Evolutionary conservation across 305 asterid species (phyloP), one percentile per base, ranked within the genome.

Genomic region (Ajuga reptans): DNA sequence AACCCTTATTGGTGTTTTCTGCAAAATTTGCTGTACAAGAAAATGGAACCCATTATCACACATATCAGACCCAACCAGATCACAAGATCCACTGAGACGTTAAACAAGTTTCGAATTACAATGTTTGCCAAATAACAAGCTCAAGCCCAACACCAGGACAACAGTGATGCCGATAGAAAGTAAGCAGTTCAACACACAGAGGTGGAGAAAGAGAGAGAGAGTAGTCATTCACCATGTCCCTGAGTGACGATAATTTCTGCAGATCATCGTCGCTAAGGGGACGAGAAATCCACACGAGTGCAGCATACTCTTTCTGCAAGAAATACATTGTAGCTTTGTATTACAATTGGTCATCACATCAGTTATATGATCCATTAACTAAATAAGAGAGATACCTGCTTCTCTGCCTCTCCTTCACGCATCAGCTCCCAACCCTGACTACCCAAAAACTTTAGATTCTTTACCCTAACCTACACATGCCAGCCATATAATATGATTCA

Each of bases 361-460:
- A 72, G 65, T 70, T 54, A 17, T 57, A 14, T 3, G 9, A 21
- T 1, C 27, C 27, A 14, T 39, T 42, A 12, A 72, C 56, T 61
- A 68, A 43, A 71, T 16, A 42, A 71, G 55, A 69, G 45, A 53
- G 6, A 9, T 79, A 88, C 98, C 95, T 92, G 97, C 78, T 92
- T 92, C 79, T 92, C 98, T 59, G 95, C 85, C 87, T 92, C 97
- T 71, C 98, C 98, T 88, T 92, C 98, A 60, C 95, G 96, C 96
- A 92, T 92, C 78, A 92, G 78, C 17, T 79, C 95, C 98, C 97
- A 89, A 70, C 87, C 97, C 46, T 88, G 86, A 80, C 67, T 85
- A 51, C 87, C 91, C 64, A 90, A 77, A 80, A 83, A 80, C 77
- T 75, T 84, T 53, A 92, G 97, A 84, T 86, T 82, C 79, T 84